A percentile compares a stretch with the other conserved stretches of the same genome.
Conservation (phyloP, 805 yeast species). For the Teunomyces pallodes region DNA sequence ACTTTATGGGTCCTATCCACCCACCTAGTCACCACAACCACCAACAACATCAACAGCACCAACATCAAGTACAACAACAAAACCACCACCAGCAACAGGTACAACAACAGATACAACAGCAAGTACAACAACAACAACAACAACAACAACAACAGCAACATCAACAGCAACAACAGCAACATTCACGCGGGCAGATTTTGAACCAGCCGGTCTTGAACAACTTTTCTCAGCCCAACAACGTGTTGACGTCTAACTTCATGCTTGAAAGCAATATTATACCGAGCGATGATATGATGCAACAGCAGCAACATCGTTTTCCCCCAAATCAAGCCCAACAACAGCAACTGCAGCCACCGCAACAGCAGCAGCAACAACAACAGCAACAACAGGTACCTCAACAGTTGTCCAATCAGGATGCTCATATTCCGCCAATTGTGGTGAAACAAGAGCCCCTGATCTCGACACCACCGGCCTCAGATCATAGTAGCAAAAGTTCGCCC, state of each 20-base stretch:
- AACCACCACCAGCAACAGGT: not conserved
- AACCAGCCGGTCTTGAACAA: slow-evolving; percentile 1
- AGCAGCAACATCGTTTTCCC: not conserved
- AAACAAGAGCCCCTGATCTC: slow-evolving; percentile 1
- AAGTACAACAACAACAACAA: slow-evolving; percentile 3
- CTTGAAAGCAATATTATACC: not conserved
- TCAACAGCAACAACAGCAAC: slow-evolving; percentile 9
- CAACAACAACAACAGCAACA: slow-evolving; percentile 8
- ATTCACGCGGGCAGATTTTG: slow-evolving; percentile 2
- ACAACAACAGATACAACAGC: not conserved
- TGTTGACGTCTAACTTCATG: not conserved
- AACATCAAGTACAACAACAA: not conserved
- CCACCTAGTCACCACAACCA: slow-evolving; percentile 7
- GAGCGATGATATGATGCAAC: not conserved
- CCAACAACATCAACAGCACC: not conserved
- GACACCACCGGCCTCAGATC: slow-evolving; percentile 4
- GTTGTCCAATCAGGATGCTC: not conserved
- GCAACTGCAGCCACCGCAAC: slow-evolving; percentile 8
- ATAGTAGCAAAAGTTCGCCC: slow-evolving; percentile 5
- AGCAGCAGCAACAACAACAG: not conserved
- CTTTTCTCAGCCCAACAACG: not conserved
- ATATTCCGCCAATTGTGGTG: not conserved
- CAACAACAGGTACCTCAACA: not conserved
- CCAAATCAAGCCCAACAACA: slow-evolving; percentile 9
- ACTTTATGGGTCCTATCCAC: slow-evolving; percentile 9